phyloP scores from a whole-genome alignment of 2,329 filamentous ascomycete genomes.

The Coleophoma crateriformis region DNA sequence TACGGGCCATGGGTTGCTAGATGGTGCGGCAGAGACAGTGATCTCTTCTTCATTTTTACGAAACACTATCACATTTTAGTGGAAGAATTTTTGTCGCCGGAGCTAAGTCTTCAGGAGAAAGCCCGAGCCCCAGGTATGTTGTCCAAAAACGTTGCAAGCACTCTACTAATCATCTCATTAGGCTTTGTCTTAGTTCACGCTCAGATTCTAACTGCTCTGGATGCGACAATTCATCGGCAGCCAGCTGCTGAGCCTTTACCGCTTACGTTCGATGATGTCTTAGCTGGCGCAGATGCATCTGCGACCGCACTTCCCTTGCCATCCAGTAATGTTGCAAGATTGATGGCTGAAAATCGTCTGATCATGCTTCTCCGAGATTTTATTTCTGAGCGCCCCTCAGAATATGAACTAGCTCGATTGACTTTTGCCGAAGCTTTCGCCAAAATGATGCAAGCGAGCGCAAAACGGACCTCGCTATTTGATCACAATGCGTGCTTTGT shows the following conservation, averaged over 20 bases:
- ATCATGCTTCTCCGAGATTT: conserved; percentile 67
- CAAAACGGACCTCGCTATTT: conserved; percentile 59
- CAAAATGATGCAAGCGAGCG: conserved; percentile 53
- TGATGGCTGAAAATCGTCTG: conserved; percentile 66
- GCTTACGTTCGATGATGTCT: conserved; percentile 61
- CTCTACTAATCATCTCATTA: conserved; percentile 5
- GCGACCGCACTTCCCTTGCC: conserved; percentile 51
- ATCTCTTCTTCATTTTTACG: conserved; percentile 68
- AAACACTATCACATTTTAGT: conserved; percentile 66
- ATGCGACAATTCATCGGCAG: conserved; percentile 62
- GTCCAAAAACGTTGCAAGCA: conserved; percentile 3
- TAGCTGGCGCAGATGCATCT: conserved; percentile 52
- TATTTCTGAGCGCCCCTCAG: conserved; percentile 52
- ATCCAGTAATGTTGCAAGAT: conserved; percentile 52
- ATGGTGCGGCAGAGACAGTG: conserved; percentile 69
- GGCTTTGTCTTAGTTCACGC: conserved; percentile 62
- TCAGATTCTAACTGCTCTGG: conserved; percentile 61
- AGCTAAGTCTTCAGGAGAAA: conserved; percentile 46
- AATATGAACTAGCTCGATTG: conserved; percentile 44
- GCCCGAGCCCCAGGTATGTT: conserved; percentile 47
- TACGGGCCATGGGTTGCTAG: conserved; percentile 63
- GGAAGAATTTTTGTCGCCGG: conserved; percentile 48
- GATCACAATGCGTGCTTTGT: conserved; percentile 68
- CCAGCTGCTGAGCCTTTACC: conserved; percentile 40
- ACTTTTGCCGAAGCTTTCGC: conserved; percentile 61